Evolutionary conservation across 345 rosid genomes (phyloP).

Genomic region (Citrus trifoliata): DNA sequence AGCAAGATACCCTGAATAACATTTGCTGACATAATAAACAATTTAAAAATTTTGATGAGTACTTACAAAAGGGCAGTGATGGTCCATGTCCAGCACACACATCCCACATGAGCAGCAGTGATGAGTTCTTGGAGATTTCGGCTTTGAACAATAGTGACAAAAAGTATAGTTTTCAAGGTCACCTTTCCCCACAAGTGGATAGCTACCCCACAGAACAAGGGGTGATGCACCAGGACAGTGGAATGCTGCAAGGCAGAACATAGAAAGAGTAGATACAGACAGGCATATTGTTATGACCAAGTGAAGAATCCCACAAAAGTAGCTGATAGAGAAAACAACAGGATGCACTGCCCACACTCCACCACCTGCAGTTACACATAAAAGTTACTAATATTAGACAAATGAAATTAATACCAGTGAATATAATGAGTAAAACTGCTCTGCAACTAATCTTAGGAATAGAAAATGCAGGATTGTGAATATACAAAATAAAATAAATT

Average conservation of each 20-base stretch:
- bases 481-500: background rate
- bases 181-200: conserved; percentile 74
- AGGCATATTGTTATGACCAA: conserved; percentile 34
- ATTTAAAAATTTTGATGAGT: background rate
- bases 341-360: conserved; percentile 88
- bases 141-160: conserved; percentile 68
- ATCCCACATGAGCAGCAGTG: conserved; percentile 91
- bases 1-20: background rate
- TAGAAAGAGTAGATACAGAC: conserved; percentile 52
- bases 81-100: conserved; percentile 95
- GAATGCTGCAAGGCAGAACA: conserved; percentile 70
- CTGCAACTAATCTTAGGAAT: background rate
- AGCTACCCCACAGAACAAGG: conserved; percentile 65
- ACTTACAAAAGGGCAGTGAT: conserved; percentile 98
- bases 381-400: conserved; percentile 8
- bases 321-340: conserved; percentile 66
- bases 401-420: background rate
- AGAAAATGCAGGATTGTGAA: background rate
- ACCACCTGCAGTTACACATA: conserved; percentile 57
- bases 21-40: background rate
- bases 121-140: conserved; percentile 86
- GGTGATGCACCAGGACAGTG: conserved; percentile 69
- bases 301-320: conserved; percentile 51
- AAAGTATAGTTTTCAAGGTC: conserved; percentile 76
- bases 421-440: background rate